Base-by-base conservation (phyloP, 2,329 filamentous ascomycete species). In the Emericellopsis atlantica region DNA sequence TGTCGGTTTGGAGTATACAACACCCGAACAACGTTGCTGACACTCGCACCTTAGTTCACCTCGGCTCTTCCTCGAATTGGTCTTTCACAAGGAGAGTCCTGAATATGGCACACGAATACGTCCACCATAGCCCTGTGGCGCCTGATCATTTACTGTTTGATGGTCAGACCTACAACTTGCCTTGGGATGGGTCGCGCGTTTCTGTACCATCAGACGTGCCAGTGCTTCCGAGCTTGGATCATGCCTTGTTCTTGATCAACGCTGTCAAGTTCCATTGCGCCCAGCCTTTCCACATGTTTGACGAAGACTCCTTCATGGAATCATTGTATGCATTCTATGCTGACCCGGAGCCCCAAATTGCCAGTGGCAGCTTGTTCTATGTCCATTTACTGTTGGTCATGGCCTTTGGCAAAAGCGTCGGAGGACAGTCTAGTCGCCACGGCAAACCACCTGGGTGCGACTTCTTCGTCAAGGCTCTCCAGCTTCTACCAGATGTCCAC, bases 41-140 rank as follows among this genome's bases (percentile, higher is more conserved):
- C 34, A 15, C 11, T 21, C 7, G 11, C 14, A 18, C 18, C 18
- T 21, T 21, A 72, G 69, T 62, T 41, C 74, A 73, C 43, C 58
- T 75, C 8, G 71, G 70, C 2, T 69, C 68, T 2, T 74, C 70
- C 0, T 75, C 72, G 2, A 75, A 72, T 37, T 75, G 72, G 72
- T 69, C 70, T 0, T 75, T 74, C 39, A 63, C 63, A 22, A 58
- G 70, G 7, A 62, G 66, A 15, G 61, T 73, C 2, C 54, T 75
- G n/a, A 61, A 57, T 22, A 58, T 72, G 40, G 62, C 64, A 0
- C 65, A 73, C 37, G 63, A 71, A 43, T 59, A 65, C 40, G 54
- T 70, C 16, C 60, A 65, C 38, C 58, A 63, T 33, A 54, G 56
- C 2, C 61, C 64, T 2, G 51, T 67, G 0, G 64, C 70, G 0